phyloP scores from a whole-genome alignment of 148 eudicot genomes.

The Spergularia bocconei region DNA sequence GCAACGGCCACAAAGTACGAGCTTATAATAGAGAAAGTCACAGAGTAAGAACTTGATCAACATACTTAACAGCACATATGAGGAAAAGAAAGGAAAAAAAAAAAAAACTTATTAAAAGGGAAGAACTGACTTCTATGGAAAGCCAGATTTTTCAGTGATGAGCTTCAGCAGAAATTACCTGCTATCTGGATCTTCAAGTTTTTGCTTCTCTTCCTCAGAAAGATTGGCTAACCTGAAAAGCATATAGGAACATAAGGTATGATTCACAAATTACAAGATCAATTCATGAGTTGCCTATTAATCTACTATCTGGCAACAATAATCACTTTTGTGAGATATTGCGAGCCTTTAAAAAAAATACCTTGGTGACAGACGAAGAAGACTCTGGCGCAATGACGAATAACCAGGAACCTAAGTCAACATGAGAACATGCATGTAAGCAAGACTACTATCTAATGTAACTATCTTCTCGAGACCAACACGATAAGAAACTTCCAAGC shows the following conservation, averaged over 20 bases:
- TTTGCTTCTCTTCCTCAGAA: slow-evolving; percentile 72
- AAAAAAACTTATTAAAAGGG: background rate
- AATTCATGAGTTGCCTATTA: background rate
- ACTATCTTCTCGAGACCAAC: slow-evolving; percentile 12
- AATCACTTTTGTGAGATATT: background rate
- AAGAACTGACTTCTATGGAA: slow-evolving; percentile 2
- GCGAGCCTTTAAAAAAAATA: slow-evolving; percentile 21
- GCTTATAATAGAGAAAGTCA: background rate
- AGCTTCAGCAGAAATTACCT: slow-evolving; percentile 41
- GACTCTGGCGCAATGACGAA: slow-evolving; percentile 59
- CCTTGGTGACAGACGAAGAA: slow-evolving; percentile 82
- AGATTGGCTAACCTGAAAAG: slow-evolving; percentile 70
- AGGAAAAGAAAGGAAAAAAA: too few species aligned
- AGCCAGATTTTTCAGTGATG: background rate
- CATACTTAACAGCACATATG: background rate
- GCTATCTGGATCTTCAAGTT: slow-evolving; percentile 82
- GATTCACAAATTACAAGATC: slow-evolving; percentile 11
- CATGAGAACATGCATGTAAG: background rate
- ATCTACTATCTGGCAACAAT: background rate
- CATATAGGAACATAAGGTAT: slow-evolving; percentile 5
- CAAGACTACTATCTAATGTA: background rate
- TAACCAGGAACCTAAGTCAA: slow-evolving; percentile 72
- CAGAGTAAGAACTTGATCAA: background rate
- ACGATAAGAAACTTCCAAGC: background rate
- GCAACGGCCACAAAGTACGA: background rate